Evolutionary conservation across 164 flowering plant genomes (phyloP).

Genomic region (Magnolia officinalis): DNA sequence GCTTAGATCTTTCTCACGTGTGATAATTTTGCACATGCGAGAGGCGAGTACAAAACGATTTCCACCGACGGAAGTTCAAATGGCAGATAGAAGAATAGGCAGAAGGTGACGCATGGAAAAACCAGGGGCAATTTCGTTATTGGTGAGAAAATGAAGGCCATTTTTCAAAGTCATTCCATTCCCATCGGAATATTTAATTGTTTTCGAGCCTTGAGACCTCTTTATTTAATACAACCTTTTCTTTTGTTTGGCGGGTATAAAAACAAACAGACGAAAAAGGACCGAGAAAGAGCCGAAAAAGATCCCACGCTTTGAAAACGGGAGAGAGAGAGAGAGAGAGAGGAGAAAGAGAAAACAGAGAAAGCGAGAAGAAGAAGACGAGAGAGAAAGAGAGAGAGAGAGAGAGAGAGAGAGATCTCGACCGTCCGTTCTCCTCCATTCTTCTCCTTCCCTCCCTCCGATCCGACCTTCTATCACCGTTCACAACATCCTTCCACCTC

Average conservation of each 20-base stretch:
- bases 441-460: conserved; percentile 1
- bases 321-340: conserved; percentile 5
- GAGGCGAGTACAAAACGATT: no score
- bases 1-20: not conserved
- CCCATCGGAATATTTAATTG: not conserved
- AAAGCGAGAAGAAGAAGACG: not conserved
- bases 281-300: conserved; percentile 7
- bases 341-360: not conserved
- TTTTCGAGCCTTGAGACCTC: not conserved
- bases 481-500: conserved; percentile 5
- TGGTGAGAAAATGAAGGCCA: not conserved
- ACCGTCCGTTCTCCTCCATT: not conserved
- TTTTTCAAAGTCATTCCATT: not conserved
- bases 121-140: not conserved
- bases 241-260: conserved; percentile 26
- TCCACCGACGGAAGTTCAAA: no score
- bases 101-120: not conserved
- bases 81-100: no score
- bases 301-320: conserved; percentile 13
- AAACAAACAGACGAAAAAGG: conserved; percentile 17
- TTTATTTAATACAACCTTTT: conserved; percentile 10
- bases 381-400: no score
- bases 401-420: conserved; percentile 1
- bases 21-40: not conserved
- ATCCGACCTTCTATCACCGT: not conserved